Base-by-base conservation (phyloP, 2,329 filamentous ascomycete genomes). In the Penicillium palitans region DNA sequence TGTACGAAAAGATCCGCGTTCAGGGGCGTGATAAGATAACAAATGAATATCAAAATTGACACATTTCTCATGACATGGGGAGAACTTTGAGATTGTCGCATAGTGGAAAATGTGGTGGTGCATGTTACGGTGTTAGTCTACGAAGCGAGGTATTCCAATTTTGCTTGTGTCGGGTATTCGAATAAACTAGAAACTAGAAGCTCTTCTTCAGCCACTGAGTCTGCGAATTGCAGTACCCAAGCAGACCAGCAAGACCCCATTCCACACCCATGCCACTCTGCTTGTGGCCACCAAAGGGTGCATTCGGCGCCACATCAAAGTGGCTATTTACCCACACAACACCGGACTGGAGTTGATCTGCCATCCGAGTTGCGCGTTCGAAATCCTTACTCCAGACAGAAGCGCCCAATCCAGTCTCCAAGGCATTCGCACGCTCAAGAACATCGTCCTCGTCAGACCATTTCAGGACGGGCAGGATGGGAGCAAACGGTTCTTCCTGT, bases 401-500 rank as follows among this genome's bases (percentile, higher is more conserved):
- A 2, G 83, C 80, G 0, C 83, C 84, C 0, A 87, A 78, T 0
- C 83, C 84, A 31, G 78, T 80, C 24, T 81, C 76, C 2, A 76
- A 74, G 21, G 79, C 74, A 59, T 87, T 87, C 1, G 82, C 84
- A 4, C 84, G 79, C 1, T 69, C 68, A 31, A 89, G 73, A 0
- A 87, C 83, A 19, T 88, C 85, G 6, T 80, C 80, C 60, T 90
- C 86, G 29, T 82, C 78, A 0, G 76, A 76, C 85, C 86, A 90
- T 21, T 79, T 81, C 55, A 88, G 67, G 8, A 89, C 74, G 0
- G 87, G 87, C 1, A 89, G 78, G 33, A 90, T 84, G 0, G 87
- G 87, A 0, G 82, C 84, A 62, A 87, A 88, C 4, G 84, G 82
- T 68, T 88, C 85, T 63, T 87, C 85, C 31, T 76, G 72, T 10